Base-by-base conservation (phyloP, 2,329 filamentous ascomycete genomes). In the Cercospora canescens region DNA sequence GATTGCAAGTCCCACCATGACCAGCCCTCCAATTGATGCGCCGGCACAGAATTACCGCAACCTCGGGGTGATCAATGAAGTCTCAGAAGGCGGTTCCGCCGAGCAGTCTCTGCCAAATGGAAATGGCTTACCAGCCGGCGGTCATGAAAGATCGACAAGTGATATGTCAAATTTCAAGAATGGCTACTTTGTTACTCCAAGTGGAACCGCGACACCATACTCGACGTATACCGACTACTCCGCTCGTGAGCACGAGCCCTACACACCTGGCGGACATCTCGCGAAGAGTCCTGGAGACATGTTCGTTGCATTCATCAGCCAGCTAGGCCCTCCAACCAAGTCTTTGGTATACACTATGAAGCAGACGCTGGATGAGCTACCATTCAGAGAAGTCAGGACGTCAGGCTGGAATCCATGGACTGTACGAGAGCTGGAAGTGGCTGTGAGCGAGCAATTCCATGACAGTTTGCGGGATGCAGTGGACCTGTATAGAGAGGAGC, bases 301-400 rank as follows among this genome's bases (percentile, higher is more conserved):
- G 70, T 98, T 98, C 76, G 89, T 93, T 11, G 85, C 94, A 5
- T 99, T 98, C 78, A 97, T 99, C 66, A 84, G 86, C 21, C 88
- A 95, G 70, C 83, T 99, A 24, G 95, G 95, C 0, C 95, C 95
- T 1, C 95, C 94, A 0, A 96, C 97, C 89, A 96, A 97, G 78
- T 97, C 94, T 0, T 81, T 99, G n/a, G 92, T 93, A 2, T 95
- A 91, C 73, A 98, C 95, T 0, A 80, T 99, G 41, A 92, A 93
- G 11, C 90, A 96, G 75, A 93, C 96, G 9, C 86, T 99, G 7
- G 89, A 92, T 61, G 93, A 97, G 68, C 85, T 96, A 1, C 93
- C 94, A 0, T 98, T 96, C 78, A 32, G 63, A 60, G 41, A 65
- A 55, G 88, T 5, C 39, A 55, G 26, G 4, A 35, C n/a, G 3